phyloP scores from a whole-genome alignment of 2,329 filamentous ascomycete genomes.

The Coniochaeta hoffmannii region DNA sequence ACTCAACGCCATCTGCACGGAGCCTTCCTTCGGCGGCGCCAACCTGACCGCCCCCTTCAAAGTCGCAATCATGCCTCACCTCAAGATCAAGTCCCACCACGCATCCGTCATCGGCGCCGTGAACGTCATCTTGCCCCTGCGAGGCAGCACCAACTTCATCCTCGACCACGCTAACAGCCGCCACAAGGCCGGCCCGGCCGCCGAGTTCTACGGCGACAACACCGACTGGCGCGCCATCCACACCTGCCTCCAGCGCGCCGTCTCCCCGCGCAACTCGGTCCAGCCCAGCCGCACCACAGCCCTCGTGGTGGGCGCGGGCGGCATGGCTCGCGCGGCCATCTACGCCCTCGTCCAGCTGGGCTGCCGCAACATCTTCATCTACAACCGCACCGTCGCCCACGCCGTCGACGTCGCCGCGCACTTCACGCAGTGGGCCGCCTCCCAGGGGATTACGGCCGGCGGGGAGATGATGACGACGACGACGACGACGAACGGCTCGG shows the following conservation, averaged over 20 bases:
- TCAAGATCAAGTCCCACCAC: constrained; percentile 59
- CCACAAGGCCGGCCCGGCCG: constrained; percentile 52
- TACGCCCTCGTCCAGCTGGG: constrained; percentile 68
- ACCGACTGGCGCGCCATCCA: constrained; percentile 32
- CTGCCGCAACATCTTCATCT: constrained; percentile 64
- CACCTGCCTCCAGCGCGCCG: constrained; percentile 57
- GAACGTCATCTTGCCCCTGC: constrained; percentile 62
- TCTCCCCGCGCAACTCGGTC: constrained; percentile 59
- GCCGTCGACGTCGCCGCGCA: constrained; percentile 57
- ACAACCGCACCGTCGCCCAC: constrained; percentile 56
- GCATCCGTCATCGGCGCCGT: constrained; percentile 65
- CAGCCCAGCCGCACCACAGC: constrained; percentile 44
- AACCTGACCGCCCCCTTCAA: constrained; percentile 65
- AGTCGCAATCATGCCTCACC: constrained; percentile 55
- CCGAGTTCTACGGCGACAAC: constrained; percentile 54
- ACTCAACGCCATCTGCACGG: constrained; percentile 49
- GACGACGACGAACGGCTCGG: background rate
- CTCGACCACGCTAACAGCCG: constrained; percentile 50
- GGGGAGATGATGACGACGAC: too few relatives aligned
- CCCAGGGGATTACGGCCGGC: constrained; percentile 21
- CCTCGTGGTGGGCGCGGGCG: constrained; percentile 55
- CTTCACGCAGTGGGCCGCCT: constrained; percentile 49
- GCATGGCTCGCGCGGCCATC: constrained; percentile 67
- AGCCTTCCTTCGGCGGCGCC: constrained; percentile 59
- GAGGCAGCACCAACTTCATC: constrained; percentile 39